Conservation (phyloP, 495 filamentous ascomycete genomes). For the Neurospora sp. region DNA sequence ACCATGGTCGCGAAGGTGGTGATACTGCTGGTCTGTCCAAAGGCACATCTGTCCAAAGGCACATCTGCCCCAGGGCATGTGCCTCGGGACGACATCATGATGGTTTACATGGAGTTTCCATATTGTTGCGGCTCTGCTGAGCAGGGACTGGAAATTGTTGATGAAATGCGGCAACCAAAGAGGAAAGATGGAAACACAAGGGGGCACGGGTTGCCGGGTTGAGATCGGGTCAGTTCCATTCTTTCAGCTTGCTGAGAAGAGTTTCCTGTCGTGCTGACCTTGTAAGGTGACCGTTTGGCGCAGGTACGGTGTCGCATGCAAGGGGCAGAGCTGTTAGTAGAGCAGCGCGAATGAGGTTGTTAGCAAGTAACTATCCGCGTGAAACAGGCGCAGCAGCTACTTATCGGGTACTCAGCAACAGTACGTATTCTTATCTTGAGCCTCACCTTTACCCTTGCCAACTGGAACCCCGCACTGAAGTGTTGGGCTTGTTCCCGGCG, state of each 20-base stretch:
- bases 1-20: not conserved
- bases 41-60: not conserved
- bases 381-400: too few relatives aligned
- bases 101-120: not conserved
- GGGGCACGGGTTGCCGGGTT: not conserved
- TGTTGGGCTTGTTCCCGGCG: not conserved
- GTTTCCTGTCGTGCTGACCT: not conserved
- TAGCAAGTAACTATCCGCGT: too few relatives aligned
- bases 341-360: too few relatives aligned
- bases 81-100: not conserved
- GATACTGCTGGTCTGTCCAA: not conserved
- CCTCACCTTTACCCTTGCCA: not conserved
- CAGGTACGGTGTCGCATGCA: not conserved
- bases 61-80: not conserved
- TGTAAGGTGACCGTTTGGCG: not conserved
- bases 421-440: too few relatives aligned
- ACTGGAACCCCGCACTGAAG: not conserved
- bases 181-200: not conserved
- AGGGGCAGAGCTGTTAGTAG: too few relatives aligned
- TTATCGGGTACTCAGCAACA: too few relatives aligned
- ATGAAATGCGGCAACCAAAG: not conserved
- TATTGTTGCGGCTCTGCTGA: not conserved
- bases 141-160: not conserved
- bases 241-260: not conserved
- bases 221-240: not conserved